Conservation (phyloP, 2,329 filamentous ascomycete species). For the Arthroderma sp. region DNA sequence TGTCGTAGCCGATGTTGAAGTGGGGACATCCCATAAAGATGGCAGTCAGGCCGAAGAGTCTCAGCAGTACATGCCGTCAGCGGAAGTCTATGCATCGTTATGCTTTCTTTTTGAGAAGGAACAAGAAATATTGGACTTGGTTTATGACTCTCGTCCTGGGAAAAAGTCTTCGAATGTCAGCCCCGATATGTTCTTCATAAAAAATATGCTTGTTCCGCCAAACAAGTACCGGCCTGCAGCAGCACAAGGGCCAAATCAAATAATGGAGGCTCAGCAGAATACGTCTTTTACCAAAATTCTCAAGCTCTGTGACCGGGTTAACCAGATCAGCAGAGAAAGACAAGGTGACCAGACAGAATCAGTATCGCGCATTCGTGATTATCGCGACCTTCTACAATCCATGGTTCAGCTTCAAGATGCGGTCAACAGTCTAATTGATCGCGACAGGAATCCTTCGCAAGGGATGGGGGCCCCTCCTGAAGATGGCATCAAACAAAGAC, state of each 20-base stretch:
- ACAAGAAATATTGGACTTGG: conserved; percentile 64
- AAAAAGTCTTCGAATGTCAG: conserved; percentile 47
- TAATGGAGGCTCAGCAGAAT: conserved; percentile 83
- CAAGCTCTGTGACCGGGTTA: conserved; percentile 58
- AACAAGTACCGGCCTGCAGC: conserved; percentile 86
- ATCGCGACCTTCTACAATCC: conserved; percentile 64
- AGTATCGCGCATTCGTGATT: conserved; percentile 44
- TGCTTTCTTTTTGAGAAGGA: conserved; percentile 75
- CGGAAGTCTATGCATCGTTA: conserved; percentile 70
- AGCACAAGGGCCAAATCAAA: conserved; percentile 62
- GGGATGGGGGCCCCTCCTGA: conserved; percentile 65
- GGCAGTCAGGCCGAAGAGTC: conserved; percentile 25
- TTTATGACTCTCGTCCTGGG: conserved; percentile 66
- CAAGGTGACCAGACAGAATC: conserved; percentile 33
- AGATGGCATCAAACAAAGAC: conserved; percentile 91
- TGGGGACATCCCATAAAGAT: conserved; percentile 20
- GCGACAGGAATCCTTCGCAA: conserved; percentile 69
- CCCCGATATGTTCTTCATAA: conserved; percentile 89
- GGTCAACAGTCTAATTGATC: conserved; percentile 87
- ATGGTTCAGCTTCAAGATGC: conserved; percentile 76
- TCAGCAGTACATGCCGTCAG: conserved; percentile 68
- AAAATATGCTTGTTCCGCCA: conserved; percentile 73
- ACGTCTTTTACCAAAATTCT: conserved; percentile 75
- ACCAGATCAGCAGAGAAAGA: conserved; percentile 60
- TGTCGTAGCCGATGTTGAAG: conserved; percentile 21